Evolutionary conservation across 1,284 basidiomycete genomes (phyloP), one percentile per base, ranked within the genome.

Genomic region (Neotropicomus parvogracilis): DNA sequence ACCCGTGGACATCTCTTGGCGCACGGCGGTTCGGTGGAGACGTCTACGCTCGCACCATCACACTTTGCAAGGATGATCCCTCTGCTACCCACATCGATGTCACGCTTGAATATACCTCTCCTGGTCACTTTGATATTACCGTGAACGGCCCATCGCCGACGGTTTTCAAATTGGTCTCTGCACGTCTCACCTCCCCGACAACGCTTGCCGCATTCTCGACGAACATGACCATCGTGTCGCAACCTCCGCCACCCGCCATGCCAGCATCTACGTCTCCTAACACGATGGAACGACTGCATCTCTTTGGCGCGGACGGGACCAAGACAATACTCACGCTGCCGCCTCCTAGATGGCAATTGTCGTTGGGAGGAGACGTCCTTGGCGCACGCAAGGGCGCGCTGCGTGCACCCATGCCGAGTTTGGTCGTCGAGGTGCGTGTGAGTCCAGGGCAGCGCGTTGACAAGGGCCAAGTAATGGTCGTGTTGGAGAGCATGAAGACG

Each of bases 401-500:
- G 54, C 77, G 79, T 55, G 85, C 90, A 9, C 91, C 91, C n/a
- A 93, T 93, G 88, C 91, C 90, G 26, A 90, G 87, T 62, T 75
- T 91, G 38, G 85, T 91, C 4, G 91, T 95, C 4, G 91, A 95
- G 54, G 85, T 95, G 40, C 78, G 79, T 38, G 91, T 94, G 20
- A 74, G 74, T 50, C 71, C 79, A 3, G 93, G 91, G 0, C 85
- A 94, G 49, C 70, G 67, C 32, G 88, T 95, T n/a, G 80, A 83
- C 64, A 81, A 80, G 64, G 91, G 90, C 0, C 85, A 94, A 62
- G 81, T 80, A 8, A 75, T 91, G 11, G 83, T 93, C 26, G 83
- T 95, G 17, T 69, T 95, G 57, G 93, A 95, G 72, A 94, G 91
- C 60, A 97, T 95, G 93, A 97, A 97, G 80, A 95, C 91, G 55